A percentile compares a stretch with the other conserved stretches of the same genome.
Evolutionary conservation across 1,139 yeast genomes (phyloP).

Genomic region (Arxiozyma heterogenica): DNA sequence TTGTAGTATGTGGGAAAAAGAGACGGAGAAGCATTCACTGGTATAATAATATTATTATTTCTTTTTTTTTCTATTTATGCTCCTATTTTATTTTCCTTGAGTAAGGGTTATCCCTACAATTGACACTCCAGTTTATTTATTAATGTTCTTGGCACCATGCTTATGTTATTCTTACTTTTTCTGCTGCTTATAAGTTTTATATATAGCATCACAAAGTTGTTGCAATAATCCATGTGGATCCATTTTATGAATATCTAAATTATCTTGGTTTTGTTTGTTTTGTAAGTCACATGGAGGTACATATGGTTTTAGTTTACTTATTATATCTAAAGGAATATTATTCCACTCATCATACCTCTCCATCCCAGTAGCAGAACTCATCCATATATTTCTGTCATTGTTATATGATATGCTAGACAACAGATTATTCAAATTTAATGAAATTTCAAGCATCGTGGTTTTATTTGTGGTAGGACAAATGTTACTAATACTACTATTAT

Average conservation of each 20-base stretch:
- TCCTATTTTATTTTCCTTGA: neutral
- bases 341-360: constrained; percentile 31
- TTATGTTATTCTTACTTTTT: too few species aligned
- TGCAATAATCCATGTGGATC: constrained; percentile 9
- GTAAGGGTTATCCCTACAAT: neutral
- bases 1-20: neutral
- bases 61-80: neutral
- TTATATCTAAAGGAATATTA: constrained; percentile 24
- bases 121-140: neutral
- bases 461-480: neutral
- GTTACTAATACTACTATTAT: too few species aligned
- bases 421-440: neutral
- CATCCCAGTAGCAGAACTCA: constrained; percentile 25
- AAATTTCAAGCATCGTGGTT: constrained; percentile 1
- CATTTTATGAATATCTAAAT: neutral
- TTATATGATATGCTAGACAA: constrained; percentile 8
- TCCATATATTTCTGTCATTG: constrained; percentile 8
- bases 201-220: neutral
- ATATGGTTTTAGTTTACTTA: constrained; percentile 22
- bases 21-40: too few species aligned
- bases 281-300: constrained; percentile 7
- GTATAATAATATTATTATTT: too few species aligned
- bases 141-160: too few species aligned
- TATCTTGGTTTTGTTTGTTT: neutral
- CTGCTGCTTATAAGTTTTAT: neutral